Percentiles rank a stretch among this genome's conserved stretches.
These are phyloP conservation scores for Capronia epimyces DNA, from an alignment of 2,329 filamentous ascomycete genomes.

Conservation along the genomic window DNA sequence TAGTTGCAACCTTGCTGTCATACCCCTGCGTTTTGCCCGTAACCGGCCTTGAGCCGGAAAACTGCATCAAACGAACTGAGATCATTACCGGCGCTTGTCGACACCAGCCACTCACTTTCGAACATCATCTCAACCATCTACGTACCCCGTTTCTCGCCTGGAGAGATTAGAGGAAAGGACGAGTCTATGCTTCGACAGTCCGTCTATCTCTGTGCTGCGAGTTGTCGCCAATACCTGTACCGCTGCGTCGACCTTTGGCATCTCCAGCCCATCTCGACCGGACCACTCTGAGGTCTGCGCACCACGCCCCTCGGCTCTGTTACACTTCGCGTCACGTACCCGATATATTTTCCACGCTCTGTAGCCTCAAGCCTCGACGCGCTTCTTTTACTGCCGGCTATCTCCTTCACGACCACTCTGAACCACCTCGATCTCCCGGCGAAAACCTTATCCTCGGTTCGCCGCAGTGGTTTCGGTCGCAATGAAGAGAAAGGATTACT, in stretches of 20 bases:
- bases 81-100: not conserved
- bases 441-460: not conserved
- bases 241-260: not conserved
- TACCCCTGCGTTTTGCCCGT: not conserved
- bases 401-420: not conserved
- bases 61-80: not conserved
- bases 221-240: not conserved
- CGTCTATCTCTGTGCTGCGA: too few species aligned
- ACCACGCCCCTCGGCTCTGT: conserved; percentile 6
- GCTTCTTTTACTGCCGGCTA: not conserved
- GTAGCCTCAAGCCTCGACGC: conserved; percentile 1
- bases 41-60: not conserved
- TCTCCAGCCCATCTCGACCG: not conserved
- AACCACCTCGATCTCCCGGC: not conserved
- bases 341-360: conserved; percentile 6
- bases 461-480: conserved; percentile 7
- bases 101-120: not conserved
- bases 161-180: not conserved
- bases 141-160: not conserved
- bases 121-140: not conserved
- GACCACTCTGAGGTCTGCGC: conserved; percentile 1
- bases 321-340: conserved; percentile 17
- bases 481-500: conserved; percentile 16
- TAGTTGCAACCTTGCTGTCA: not conserved
- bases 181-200: not conserved